Conservation (phyloP, 73 alveolate genomes). For the Tetrahymena thermophila region DNA sequence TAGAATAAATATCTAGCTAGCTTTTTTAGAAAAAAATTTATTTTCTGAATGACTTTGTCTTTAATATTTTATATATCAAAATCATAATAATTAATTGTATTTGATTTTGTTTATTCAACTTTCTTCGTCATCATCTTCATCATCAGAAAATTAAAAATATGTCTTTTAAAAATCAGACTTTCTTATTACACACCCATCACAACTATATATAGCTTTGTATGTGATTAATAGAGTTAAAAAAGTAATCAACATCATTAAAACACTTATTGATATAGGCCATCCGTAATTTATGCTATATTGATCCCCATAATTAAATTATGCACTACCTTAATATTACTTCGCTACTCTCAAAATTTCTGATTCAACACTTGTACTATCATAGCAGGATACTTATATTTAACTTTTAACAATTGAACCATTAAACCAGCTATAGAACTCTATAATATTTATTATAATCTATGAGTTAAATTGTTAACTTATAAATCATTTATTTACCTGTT, state of each 20-base stretch:
- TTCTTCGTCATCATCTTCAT: not conserved
- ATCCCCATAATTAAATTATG: not conserved
- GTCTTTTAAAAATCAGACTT: not conserved
- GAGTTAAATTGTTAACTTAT: not conserved
- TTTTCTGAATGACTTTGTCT: too few species aligned
- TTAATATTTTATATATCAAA: not conserved
- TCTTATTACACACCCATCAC: not conserved
- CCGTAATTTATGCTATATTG: not conserved
- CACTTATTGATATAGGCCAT: not conserved
- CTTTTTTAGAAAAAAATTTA: too few species aligned
- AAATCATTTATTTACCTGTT: not conserved
- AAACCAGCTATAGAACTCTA: not conserved
- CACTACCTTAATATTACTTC: not conserved
- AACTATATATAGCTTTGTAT: not conserved
- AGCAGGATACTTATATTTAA: not conserved
- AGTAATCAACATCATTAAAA: not conserved
- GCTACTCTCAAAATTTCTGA: not conserved
- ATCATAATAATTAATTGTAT: not conserved
- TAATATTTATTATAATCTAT: not conserved
- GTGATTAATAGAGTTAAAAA: not conserved
- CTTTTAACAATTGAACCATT: not conserved
- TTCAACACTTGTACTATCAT: not conserved
- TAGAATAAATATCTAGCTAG: too few species aligned
- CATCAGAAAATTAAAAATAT: not conserved
- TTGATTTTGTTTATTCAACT: not conserved